phyloP scores from a whole-genome alignment of 2,329 filamentous ascomycete genomes.

The Paecilomyces formosus region DNA sequence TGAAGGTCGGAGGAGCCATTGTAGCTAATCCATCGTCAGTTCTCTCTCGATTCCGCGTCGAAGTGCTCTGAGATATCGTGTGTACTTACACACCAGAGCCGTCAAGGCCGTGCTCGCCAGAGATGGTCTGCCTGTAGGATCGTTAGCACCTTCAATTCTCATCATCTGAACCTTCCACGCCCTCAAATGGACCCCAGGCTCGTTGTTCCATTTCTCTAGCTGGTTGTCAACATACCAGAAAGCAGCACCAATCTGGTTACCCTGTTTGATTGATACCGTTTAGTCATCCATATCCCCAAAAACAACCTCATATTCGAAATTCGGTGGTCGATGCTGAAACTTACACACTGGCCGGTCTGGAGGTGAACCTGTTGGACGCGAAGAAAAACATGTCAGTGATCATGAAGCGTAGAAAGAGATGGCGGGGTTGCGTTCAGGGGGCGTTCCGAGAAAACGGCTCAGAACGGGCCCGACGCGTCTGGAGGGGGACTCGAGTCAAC shows the following conservation, averaged over 20 bases:
- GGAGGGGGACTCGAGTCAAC: conserved; percentile 9
- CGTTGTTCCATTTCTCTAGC: neutral
- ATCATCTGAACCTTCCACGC: neutral
- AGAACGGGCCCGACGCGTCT: conserved; percentile 27
- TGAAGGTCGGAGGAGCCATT: conserved; percentile 97
- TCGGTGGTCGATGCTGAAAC: conserved; percentile 27
- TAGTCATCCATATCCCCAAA: conserved; percentile 14
- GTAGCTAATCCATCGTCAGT: conserved; percentile 56
- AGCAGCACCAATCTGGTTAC: conserved; percentile 99
- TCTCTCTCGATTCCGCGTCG: conserved; percentile 6
- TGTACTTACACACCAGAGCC: conserved; percentile 82
- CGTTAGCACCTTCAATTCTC: conserved; percentile 30
- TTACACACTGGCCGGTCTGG: conserved; percentile 99
- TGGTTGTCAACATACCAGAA: conserved; percentile 66
- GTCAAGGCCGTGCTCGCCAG: conserved; percentile 92
- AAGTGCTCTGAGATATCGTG: conserved; percentile 1
- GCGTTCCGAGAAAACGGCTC: conserved; percentile 11
- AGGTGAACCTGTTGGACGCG: conserved; percentile 78
- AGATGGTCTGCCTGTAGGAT: conserved; percentile 63
- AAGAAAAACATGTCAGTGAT: conserved; percentile 30
- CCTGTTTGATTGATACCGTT: conserved; percentile 48
- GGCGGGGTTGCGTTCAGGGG: conserved; percentile 25
- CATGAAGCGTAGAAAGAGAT: conserved; percentile 17
- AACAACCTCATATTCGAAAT: conserved; percentile 1
- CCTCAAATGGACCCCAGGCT: neutral